Evolutionary conservation across 192 early-diverging fungal species (phyloP), one percentile per base, ranked within the genome.

Genomic region (Rhizophlyctis rosea): DNA sequence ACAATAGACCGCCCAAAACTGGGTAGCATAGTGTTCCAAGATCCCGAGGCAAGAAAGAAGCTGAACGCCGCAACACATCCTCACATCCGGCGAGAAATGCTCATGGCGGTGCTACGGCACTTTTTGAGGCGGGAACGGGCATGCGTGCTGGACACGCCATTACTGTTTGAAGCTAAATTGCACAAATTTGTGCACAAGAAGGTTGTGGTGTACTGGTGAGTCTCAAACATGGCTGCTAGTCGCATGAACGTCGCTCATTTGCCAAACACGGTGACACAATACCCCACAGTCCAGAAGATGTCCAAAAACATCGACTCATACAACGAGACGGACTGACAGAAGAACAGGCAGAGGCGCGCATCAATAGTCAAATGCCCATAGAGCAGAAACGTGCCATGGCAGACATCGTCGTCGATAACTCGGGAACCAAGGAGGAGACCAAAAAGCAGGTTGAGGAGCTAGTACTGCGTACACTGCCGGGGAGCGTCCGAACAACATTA

Each of bases 1-100:
- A 64, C 74, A 4, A 70, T 92, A 33, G 86, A 94, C 75, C 80
- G 94, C 16, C 68, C 79, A 9, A 89, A 89, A 59, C 78, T 97
- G 5, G 95, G 89, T 32, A 60, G 67, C 3, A 82, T 93, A 13
- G 83, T 97, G 29, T 98, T 98, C 69, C 71, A 76, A 13, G 84
- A 96, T 72, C 54, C 79, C 3, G 75, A 62, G 11, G 84, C 89
- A 31, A 82, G 96, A 30, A 77, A 84, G 28, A 65, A 79, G 5
- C 77, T 96, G 44, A 98, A 99, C 65, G 62, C 57, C 1, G 88
- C 86, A 64, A 95, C 92, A 7, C 96, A 99, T 64, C 96, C 95
- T 2, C 81, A 80, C 29, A 86, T 99, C 25, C 77, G 91, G 48
- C 72, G 84, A n/a, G 90, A 91, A 59, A 94, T 96, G 64, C 65